Percentiles rank a stretch among this genome's conserved stretches.
phyloP scores from a whole-genome alignment of 2,329 filamentous ascomycete species.

The Nemania bipapillata region DNA sequence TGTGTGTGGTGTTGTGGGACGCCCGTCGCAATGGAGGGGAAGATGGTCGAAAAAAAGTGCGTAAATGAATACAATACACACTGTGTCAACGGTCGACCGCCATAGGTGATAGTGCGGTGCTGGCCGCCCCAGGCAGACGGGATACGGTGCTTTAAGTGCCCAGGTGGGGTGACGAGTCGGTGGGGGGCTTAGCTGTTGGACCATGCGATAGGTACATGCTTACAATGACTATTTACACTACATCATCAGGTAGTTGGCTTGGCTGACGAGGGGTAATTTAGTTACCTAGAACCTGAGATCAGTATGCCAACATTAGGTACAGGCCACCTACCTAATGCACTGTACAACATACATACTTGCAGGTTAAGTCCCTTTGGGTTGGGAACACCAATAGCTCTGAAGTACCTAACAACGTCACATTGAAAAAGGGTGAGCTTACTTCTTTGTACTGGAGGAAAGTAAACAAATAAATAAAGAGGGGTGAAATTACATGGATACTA shows the following conservation, averaged over 20 bases:
- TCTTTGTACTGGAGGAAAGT: not conserved
- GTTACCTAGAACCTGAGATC: slow-evolving; percentile 11
- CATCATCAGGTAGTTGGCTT: slow-evolving; percentile 8
- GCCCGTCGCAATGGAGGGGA: slow-evolving; percentile 51
- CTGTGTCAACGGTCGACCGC: slow-evolving; percentile 14
- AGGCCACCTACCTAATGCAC: slow-evolving; percentile 24
- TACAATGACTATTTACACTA: not conserved
- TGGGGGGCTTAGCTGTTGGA: slow-evolving; percentile 31
- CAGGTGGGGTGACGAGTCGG: slow-evolving; percentile 35
- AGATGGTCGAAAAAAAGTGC: slow-evolving; percentile 41
- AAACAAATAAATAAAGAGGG: not conserved
- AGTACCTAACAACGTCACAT: slow-evolving; percentile 12
- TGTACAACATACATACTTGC: slow-evolving; percentile 34
- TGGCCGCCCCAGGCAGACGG: slow-evolving; percentile 12
- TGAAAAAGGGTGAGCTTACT: not conserved
- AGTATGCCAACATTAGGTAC: slow-evolving; percentile 6
- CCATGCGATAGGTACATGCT: slow-evolving; percentile 24
- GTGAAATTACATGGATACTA: no score
- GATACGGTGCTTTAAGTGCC: slow-evolving; percentile 21
- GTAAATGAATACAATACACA: slow-evolving; percentile 9
- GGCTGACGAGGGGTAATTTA: slow-evolving; percentile 34
- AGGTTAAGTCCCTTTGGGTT: slow-evolving; percentile 13
- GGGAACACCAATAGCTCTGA: slow-evolving; percentile 17
- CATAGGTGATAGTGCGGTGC: not conserved
- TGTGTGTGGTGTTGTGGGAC: slow-evolving; percentile 49